Evolutionary conservation across 306 rosid species (phyloP).

Genomic region (Rosa rugosa): DNA sequence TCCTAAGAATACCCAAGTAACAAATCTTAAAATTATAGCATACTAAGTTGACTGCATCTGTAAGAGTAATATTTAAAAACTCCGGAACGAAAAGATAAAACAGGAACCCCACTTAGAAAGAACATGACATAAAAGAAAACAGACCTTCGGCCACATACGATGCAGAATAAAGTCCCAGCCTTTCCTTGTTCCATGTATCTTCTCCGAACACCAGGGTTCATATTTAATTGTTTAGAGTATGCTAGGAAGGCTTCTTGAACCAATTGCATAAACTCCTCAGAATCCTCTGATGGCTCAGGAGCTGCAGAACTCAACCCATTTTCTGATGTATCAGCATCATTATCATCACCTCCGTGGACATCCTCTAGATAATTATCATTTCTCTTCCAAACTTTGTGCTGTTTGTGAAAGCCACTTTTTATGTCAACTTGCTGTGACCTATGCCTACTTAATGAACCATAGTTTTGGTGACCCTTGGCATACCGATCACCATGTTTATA

Average conservation of each 20-base stretch:
- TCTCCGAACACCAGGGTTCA: constrained; percentile 53
- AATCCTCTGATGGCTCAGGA: constrained; percentile 62
- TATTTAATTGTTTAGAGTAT: constrained; percentile 73
- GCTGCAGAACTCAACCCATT: constrained; percentile 49
- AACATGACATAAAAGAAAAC: constrained; percentile 61
- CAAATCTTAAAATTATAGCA: constrained; percentile 34
- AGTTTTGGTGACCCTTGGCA: constrained; percentile 50
- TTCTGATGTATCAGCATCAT: constrained; percentile 58
- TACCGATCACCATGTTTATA: constrained; percentile 49
- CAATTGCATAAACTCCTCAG: constrained; percentile 76
- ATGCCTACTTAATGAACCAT: constrained; percentile 53
- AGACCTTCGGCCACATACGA: constrained; percentile 93
- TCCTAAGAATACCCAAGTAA: constrained; percentile 20
- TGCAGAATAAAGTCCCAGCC: constrained; percentile 88
- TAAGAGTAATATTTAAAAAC: constrained; percentile 36
- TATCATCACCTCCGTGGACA: constrained; percentile 25
- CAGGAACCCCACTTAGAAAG: constrained; percentile 44
- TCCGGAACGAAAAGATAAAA: constrained; percentile 45
- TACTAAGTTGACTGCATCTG: constrained; percentile 33
- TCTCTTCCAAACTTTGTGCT: constrained; percentile 67
- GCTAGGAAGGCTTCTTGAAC: constrained; percentile 70
- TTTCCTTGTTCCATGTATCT: constrained; percentile 87
- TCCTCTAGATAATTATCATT: constrained; percentile 51
- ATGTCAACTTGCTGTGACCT: constrained; percentile 49
- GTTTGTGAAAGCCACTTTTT: constrained; percentile 52